These are phyloP conservation scores for Friedmanniomyces simplex DNA, from an alignment of 495 filamentous ascomycete species.

Conservation along the genomic window DNA sequence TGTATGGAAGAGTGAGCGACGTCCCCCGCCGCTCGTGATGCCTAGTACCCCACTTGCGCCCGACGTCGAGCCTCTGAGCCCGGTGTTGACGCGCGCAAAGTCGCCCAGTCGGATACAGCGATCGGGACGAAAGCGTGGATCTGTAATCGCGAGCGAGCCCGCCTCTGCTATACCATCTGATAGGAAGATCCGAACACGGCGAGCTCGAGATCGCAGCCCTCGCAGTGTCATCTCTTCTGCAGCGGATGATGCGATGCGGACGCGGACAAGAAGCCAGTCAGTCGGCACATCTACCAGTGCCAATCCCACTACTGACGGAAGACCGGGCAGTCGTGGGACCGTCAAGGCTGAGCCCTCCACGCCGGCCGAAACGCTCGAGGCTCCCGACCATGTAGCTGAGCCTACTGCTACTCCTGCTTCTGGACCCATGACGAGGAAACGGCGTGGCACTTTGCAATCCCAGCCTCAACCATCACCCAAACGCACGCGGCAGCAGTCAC, in stretches of 20 bases:
- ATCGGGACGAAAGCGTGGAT: not conserved
- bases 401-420: slow-evolving; percentile 17
- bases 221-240: slow-evolving; percentile 13
- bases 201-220: slow-evolving; percentile 9
- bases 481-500: slow-evolving; percentile 31
- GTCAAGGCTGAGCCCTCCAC: slow-evolving; percentile 59
- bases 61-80: slow-evolving; percentile 13
- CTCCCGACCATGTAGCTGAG: slow-evolving; percentile 22
- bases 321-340: slow-evolving; percentile 34
- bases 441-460: slow-evolving; percentile 23
- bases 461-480: slow-evolving; percentile 19
- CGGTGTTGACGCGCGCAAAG: slow-evolving; percentile 4
- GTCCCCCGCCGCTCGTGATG: slow-evolving; percentile 2
- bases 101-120: not conserved
- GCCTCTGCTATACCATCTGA: not conserved
- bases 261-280: slow-evolving; percentile 48
- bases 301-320: slow-evolving; percentile 35
- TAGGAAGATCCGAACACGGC: not conserved
- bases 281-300: slow-evolving; percentile 48
- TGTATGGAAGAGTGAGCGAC: slow-evolving; percentile 11
- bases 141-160: not conserved
- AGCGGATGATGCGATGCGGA: slow-evolving; percentile 21
- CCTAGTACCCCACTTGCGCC: not conserved
- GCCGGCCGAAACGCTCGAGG: slow-evolving; percentile 41
- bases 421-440: slow-evolving; percentile 23